Evolutionary conservation across 2,329 filamentous ascomycete genomes (phyloP), one percentile per base, ranked within the genome.

Genomic region (Pseudocercospora fuligena): DNA sequence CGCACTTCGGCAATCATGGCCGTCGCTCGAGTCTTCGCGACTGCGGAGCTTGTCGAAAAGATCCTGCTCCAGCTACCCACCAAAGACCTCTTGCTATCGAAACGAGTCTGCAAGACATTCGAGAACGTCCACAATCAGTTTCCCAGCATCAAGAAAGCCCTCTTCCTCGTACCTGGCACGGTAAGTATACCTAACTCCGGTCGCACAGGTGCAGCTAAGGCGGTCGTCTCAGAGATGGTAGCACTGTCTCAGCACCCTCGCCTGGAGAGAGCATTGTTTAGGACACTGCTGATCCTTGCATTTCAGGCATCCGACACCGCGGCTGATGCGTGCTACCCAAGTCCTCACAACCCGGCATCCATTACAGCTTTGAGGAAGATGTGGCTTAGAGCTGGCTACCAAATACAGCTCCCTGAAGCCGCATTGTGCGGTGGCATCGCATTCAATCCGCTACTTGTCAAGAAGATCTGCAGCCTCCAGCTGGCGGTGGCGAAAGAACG

Each of bases 21-120:
- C 12, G 12, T 5, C 12, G 33, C 33, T 36, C 33, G 4, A 16
- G 12, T 36, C 12, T 36, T 36, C 43, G 27, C 25, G 25, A 57
- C 43, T 5, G n/a, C 57, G 14, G 62, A 64, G 56, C 56, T 64
- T 21, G 43, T 53, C 1, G 43, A 64, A 27, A 23, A 27, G 16
- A 64, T 64, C 4, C 27, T 64, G 11, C 12, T 49, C 4, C 8
- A 49, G 2, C 16, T 59, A 14, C 53, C 61, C 1, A 58, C 43
- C 8, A 47, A 36, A 51, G 61, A 64, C 5, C 51, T 64, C 31
- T 8, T 53, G 7, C 14, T 61, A 23, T 61, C n/a, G 5, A n/a
- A 61, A 9, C 46, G 46, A 33, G 25, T 53, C 27, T 61, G 33
- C 23, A 60, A 47, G 23, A 47, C 33, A 2, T 60, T 49, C 40